Base-by-base conservation (phyloP, 225 moss, liverwort and hornwort species). In the Polytrichum formosum region DNA sequence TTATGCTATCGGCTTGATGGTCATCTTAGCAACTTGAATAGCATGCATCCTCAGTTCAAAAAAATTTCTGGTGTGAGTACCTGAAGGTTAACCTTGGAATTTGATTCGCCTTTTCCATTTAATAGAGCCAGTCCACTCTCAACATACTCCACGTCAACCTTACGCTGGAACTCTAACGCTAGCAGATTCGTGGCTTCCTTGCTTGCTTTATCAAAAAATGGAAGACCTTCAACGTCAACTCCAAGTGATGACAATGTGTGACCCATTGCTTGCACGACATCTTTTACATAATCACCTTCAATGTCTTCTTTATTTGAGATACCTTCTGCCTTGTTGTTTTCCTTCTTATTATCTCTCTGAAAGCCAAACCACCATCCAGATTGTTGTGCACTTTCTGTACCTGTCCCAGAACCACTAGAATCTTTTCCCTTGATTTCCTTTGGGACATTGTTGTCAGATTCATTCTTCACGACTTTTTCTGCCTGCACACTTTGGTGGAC, bases 61-160 rank as follows among this genome's bases (percentile, higher is more conserved):
- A 46, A 13, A 13, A 37, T 0, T 16, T 46, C 46, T 46, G 46
- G 46, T 46, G 37, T 37, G 46, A 46, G 46, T 46, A 46, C 13
- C 46, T 46, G 46, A 46, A 46, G 2, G 13, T 46, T 46, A 13
- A 16, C 46, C 46, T 46, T 46, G 46, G 46, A 46, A 46, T 46
- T 46, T 3, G 76, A 66, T 54, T 54, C 19, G 18, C 6, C 72
- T 68, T 88, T 70, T 59, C 33, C 73, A 8, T 63, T 67, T 61
- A 78, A 71, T 26, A 70, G 58, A 67, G 87, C 85, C 64, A 91
- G 78, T 64, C 90, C 93, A 56, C 62, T 86, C 77, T 88, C 80
- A 23, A 86, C 79, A 73, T 88, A 90, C 25, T 82, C 81, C 28
- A 68, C 78, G 69, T 94, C 90, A 65, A 85, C 88, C 72, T 85